phyloP scores from a whole-genome alignment of 108 stramenopile genomes.

The Aurantiochytrium sp. region DNA sequence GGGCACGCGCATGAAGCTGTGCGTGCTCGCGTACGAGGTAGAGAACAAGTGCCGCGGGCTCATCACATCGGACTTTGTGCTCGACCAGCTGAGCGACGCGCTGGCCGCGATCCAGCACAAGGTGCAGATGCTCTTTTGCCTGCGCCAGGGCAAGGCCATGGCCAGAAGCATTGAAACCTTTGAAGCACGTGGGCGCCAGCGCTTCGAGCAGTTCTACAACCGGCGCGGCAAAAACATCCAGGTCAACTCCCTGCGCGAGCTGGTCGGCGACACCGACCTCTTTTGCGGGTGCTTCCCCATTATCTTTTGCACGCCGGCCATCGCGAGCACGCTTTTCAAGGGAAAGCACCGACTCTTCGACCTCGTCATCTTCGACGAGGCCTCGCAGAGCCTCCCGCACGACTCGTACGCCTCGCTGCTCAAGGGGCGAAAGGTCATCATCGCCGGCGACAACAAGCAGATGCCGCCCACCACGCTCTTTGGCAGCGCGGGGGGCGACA shows the following conservation, averaged over 20 bases:
- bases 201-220: slow-evolving; percentile 15
- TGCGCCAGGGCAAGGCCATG: neutral
- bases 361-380: slow-evolving; percentile 21
- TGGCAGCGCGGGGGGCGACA: neutral
- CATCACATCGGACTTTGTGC: neutral
- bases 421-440: neutral
- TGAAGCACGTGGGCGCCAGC: neutral
- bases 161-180: neutral
- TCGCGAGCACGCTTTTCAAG: slow-evolving; percentile 14
- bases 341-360: neutral
- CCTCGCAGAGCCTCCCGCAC: slow-evolving; percentile 1
- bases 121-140: neutral
- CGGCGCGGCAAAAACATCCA: neutral
- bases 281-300: neutral
- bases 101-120: neutral
- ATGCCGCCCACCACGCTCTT: neutral
- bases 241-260: slow-evolving; percentile 9
- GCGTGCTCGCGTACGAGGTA: neutral
- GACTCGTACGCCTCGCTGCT: neutral
- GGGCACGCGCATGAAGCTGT: neutral
- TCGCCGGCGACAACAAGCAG: slow-evolving; percentile 21
- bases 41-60: neutral
- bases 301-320: neutral
- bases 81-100: neutral
- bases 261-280: neutral